Conservation (phyloP, 768 basidiomycete species). For the Suillus hirtellus region DNA sequence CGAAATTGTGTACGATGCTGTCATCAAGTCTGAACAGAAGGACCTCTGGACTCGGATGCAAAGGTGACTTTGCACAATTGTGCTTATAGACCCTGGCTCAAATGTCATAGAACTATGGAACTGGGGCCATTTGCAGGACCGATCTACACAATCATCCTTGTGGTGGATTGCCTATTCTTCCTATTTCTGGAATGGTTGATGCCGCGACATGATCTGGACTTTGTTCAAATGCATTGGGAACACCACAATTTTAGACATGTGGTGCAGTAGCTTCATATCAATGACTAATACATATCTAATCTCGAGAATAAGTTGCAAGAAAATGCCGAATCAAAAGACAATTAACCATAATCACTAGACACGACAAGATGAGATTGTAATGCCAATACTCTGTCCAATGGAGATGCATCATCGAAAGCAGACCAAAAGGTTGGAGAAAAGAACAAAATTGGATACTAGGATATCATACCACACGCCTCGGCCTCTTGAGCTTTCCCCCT, state of each 20-base stretch:
- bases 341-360: slow-evolving; percentile 4
- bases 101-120: slow-evolving; percentile 61
- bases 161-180: slow-evolving; percentile 90
- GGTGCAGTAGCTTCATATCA: slow-evolving; percentile 22
- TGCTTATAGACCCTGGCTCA: not conserved
- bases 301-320: slow-evolving; percentile 14
- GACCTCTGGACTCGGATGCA: slow-evolving; percentile 78
- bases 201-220: slow-evolving; percentile 77
- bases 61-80: slow-evolving; percentile 48
- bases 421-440: not conserved
- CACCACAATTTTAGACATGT: slow-evolving; percentile 36
- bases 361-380: slow-evolving; percentile 1
- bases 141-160: slow-evolving; percentile 84
- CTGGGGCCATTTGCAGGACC: slow-evolving; percentile 81
- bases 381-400: slow-evolving; percentile 7
- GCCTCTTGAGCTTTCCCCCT: slow-evolving; percentile 22
- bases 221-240: slow-evolving; percentile 68
- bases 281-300: not conserved
- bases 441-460: slow-evolving; percentile 4
- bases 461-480: slow-evolving; percentile 17
- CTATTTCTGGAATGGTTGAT: slow-evolving; percentile 80
- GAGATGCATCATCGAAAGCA: slow-evolving; percentile 7
- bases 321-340: slow-evolving; percentile 5
- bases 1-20: slow-evolving; percentile 77
- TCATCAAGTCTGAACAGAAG: slow-evolving; percentile 58